Base-by-base conservation (phyloP, 495 filamentous ascomycete species). In the Penicillium antarcticum region DNA sequence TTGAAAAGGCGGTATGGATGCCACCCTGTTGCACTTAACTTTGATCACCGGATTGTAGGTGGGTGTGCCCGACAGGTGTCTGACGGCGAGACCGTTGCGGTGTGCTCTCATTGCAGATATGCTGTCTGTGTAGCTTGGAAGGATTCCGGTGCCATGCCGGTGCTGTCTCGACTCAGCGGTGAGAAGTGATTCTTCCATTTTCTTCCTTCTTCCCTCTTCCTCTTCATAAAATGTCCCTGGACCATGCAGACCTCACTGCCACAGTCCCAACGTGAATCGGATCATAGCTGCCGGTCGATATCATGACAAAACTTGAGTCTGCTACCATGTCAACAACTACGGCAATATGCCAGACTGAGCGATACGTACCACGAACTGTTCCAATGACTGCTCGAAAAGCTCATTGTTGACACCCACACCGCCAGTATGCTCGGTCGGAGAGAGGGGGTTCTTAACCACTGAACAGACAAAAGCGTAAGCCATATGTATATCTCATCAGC, bases 381-480 rank as follows among this genome's bases (percentile, higher is more conserved):
- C 94, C 49, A 97, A 69, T 2, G 88, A 92, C 53, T 89, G 74
- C 69, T 97, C 92, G 66, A 97, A 97, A 53, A 97, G 76, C 74
- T 97, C 92, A 65, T 96, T 96, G 56, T 85, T 88, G 34, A 97
- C 92, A 11, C 92, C 92, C 29, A 87, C 78, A 32, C 92, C 92
- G 33, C 87, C 85, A 31, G 87, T 86, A 71, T 97, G 92, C 68
- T 97, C 92, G 21, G 86, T 80, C 13, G 92, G 92, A 16, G 90
- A 88, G 14, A 97, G 76, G 1, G 92, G 92, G 53, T 96, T 97
- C 61, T 97, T 97, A 52, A 96, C 90, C 29, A 97, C 92, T 92
- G 57, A 26, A 43, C 5, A 38, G 19, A 42, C 4, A 8, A 26
- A 26, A 44, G 19, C 48, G 31, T 65, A 24, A 59, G 39, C 24